These are phyloP conservation scores for Phialocephala subalpina DNA, from an alignment of 2,329 filamentous ascomycete species.

Conservation along the genomic window DNA sequence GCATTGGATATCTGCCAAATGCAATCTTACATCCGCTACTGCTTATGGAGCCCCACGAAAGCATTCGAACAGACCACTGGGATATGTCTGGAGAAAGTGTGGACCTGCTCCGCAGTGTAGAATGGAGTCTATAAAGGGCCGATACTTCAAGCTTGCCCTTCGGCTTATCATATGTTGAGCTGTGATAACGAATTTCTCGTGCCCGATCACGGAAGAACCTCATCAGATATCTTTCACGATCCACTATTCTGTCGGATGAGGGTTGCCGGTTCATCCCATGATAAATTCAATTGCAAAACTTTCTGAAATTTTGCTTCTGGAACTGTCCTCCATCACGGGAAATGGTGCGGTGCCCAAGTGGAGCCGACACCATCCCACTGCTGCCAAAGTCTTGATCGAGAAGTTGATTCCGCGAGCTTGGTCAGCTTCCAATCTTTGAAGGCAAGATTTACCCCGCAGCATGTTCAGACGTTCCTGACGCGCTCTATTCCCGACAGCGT, in stretches of 20 bases:
- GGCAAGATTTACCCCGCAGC: too few species aligned
- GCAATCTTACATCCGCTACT: neutral
- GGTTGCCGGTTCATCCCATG: too few species aligned
- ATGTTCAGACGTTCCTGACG: too few species aligned
- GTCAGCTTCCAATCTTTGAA: too few species aligned
- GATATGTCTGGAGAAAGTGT: neutral
- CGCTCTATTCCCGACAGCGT: too few species aligned
- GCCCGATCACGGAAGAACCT: neutral
- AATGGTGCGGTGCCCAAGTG: too few species aligned
- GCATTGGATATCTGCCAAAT: neutral
- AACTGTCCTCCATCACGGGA: too few species aligned
- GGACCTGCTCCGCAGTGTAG: neutral
- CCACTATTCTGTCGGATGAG: neutral
- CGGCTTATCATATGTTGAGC: neutral
- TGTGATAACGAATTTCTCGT: neutral
- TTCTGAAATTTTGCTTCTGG: too few species aligned
- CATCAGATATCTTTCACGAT: neutral
- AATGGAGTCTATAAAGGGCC: neutral
- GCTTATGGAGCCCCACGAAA: neutral
- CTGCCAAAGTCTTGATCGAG: too few species aligned
- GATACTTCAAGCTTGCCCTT: neutral
- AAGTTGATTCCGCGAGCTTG: too few species aligned
- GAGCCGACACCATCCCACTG: too few species aligned
- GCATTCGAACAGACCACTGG: neutral
- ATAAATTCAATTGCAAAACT: too few species aligned